A percentile compares a stretch with the other conserved stretches of the same genome.
Conservation (phyloP, 2,329 filamentous ascomycete genomes). For the Zopfia rhizophila region DNA sequence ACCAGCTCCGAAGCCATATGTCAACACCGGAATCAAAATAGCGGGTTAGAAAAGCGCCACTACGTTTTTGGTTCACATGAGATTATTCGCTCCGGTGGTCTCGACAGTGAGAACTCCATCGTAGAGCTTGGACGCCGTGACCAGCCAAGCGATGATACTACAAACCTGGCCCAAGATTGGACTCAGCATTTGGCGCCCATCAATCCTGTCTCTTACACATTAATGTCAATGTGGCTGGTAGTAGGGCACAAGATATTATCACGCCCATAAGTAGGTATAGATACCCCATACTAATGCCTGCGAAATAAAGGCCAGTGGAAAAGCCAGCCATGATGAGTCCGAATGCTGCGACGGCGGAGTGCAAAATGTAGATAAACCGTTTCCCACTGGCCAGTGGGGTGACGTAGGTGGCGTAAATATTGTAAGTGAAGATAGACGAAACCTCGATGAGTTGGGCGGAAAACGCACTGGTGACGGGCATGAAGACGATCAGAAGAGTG, state of each 20-base stretch:
- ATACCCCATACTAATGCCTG: conserved; percentile 74
- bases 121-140: conserved; percentile 46
- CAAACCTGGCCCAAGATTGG: conserved; percentile 75
- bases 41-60: conserved; percentile 80
- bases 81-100: conserved; percentile 73
- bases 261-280: conserved; percentile 91
- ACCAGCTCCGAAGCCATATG: conserved; percentile 68
- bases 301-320: conserved; percentile 72
- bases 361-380: conserved; percentile 80
- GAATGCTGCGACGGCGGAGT: conserved; percentile 77
- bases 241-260: conserved; percentile 84
- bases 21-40: conserved; percentile 78
- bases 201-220: conserved; percentile 84
- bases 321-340: conserved; percentile 83
- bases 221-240: conserved; percentile 82
- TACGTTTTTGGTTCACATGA: conserved; percentile 90
- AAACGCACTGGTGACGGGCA: conserved; percentile 59
- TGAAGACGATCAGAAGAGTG: conserved; percentile 56
- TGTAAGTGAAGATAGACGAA: conserved; percentile 87
- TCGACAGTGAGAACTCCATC: conserved; percentile 44
- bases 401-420: conserved; percentile 88
- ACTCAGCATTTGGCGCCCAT: conserved; percentile 73
- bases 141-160: conserved; percentile 66
- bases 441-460: conserved; percentile 68
- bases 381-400: conserved; percentile 79